Base-by-base conservation (phyloP, 495 filamentous ascomycete species). In the Talaromyces adpressus region DNA sequence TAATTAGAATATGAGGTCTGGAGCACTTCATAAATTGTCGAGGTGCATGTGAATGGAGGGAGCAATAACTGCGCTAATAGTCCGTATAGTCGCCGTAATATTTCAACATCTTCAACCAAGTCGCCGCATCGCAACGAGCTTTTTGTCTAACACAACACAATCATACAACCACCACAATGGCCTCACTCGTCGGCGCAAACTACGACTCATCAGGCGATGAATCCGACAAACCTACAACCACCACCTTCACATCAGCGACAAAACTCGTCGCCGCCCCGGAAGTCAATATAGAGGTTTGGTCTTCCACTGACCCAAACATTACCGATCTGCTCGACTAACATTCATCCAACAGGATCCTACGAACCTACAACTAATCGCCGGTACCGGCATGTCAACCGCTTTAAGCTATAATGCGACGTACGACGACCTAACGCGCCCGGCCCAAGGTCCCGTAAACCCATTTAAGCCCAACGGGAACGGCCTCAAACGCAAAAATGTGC, bases 401-500 rank as follows among this genome's bases (percentile, higher is more conserved):
- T 73, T 85, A 52, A 82, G 81, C 49, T 84, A 82, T 72, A 85
- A 85, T 68, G 85, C 89, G 14, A 83, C 85, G 45, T 90, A 92
- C 73, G 86, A 87, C 57, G 87, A 91, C 66, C 81, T 96, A 39
- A 79, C 83, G 30, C 84, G 87, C 45, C 87, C 89, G 1, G 73
- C 77, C 0, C 80, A 90, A 67, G 91, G 91, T 5, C 92, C 92
- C 32, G 77, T 83, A 25, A 93, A 96, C 71, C 90, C 92, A n/a
- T 91, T 90, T 77, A 87, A 88, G 72, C 67, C 78, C 18, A 79
- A 85, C 59, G 83, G 79, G 34, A 79, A 83, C 58, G 80, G 78
- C 27, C 70, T 89, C 36, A 95, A 93, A 74, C 87, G 93, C 62
- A 96, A 96, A 69, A 93, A 94, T 64, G 88, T 98, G 2, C 87